Evolutionary conservation across 495 filamentous ascomycete genomes (phyloP), one percentile per base, ranked within the genome.

Genomic region (Penicillium maclennaniae): DNA sequence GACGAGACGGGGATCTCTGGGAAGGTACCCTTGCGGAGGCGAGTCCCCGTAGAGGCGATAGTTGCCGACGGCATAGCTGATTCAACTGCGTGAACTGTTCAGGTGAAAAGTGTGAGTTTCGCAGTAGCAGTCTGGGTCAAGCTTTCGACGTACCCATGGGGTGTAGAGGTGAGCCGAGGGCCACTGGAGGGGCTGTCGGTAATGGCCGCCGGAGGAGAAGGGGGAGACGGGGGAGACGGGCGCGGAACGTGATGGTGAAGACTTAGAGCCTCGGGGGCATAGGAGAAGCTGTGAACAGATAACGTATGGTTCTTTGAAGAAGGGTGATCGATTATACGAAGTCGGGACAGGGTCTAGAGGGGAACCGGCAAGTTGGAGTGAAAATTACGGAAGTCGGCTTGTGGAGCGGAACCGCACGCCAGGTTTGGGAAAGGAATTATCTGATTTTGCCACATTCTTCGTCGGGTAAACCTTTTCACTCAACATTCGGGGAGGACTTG

Each of bases 1-100:
- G 71, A 66, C 8, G 76, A 75, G 45, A 73, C 61, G n/a, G 72
- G 70, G 36, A 79, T 69, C 25, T 55, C 62, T 47, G 61, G 62
- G 54, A 66, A 63, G 15, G 67, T 67, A 41, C 55, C 55, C 56
- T 64, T 60, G 50, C 59, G 55, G 46, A 59, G 49, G 44, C 59
- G 66, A 31, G 61, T 21, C 31, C 58, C 50, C 47, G 58, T 54
- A 7, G 66, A 64, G 42, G 66, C 58, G 42, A 63, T 60, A 23
- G 55, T 60, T 20, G 60, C 52, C 41, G 69, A 60, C 38, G 69
- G 62, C 62, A 67, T 50, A 60, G 60, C 51, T 43, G 60, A 37
- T 54, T 56, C 43, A 51, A 69, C 60, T 44, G 68, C 72, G 65
- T 75, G 72, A 27, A 72, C 72, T 75, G 31, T 43, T 23, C 6